These are phyloP conservation scores for Fusarium albosuccineum DNA, from an alignment of 2,329 filamentous ascomycete species.

Conservation along the genomic window DNA sequence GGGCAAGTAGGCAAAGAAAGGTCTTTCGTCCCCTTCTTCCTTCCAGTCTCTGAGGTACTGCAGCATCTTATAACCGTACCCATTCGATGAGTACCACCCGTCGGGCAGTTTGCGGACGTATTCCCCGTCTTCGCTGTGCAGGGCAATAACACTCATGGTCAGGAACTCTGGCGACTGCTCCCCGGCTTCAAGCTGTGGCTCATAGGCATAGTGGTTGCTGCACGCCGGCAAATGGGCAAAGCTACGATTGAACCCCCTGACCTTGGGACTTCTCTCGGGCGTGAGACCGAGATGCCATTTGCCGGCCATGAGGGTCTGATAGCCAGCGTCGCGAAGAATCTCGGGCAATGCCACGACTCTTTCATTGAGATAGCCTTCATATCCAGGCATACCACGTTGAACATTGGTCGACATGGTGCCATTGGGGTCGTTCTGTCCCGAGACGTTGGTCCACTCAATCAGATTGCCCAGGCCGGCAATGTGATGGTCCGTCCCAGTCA, in stretches of 20 bases:
- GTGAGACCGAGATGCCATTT: constrained; percentile 52
- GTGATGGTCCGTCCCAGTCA: constrained; percentile 65
- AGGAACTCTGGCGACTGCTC: constrained; percentile 34
- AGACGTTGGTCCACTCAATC: constrained; percentile 58
- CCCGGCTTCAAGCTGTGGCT: constrained; percentile 37
- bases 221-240: constrained; percentile 72
- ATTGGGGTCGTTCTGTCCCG: constrained; percentile 20
- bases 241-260: constrained; percentile 67
- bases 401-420: constrained; percentile 32
- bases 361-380: constrained; percentile 69
- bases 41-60: constrained; percentile 52
- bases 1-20: constrained; percentile 46
- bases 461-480: constrained; percentile 48
- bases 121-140: constrained; percentile 34
- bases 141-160: constrained; percentile 34
- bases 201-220: constrained; percentile 61
- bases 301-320: constrained; percentile 68
- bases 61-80: constrained; percentile 59
- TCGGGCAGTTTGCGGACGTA: constrained; percentile 49
- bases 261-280: constrained; percentile 30
- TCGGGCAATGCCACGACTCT: constrained; percentile 66
- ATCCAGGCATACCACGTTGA: constrained; percentile 38
- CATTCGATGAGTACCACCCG: constrained; percentile 61
- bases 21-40: constrained; percentile 43
- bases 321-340: constrained; percentile 67